These are phyloP conservation scores for Sporothrix brunneoviolacea DNA, from an alignment of 2,329 filamentous ascomycete genomes.

Conservation along the genomic window DNA sequence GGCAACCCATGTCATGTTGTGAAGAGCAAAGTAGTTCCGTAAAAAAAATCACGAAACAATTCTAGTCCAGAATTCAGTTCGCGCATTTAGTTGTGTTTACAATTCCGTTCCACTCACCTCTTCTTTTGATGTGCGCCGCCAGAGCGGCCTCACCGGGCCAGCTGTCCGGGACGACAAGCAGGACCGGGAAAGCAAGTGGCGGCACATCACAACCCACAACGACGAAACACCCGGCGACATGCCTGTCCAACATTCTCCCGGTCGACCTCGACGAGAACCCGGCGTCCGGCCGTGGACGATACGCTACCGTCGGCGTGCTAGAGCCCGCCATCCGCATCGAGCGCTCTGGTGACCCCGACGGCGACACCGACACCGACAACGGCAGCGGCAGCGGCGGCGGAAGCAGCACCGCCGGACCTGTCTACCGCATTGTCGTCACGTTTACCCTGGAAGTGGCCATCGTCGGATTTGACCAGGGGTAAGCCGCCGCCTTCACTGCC, in stretches of 20 bases:
- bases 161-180: too few species aligned
- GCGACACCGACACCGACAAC: not conserved
- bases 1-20: too few species aligned
- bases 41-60: too few species aligned
- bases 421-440: conserved; percentile 20
- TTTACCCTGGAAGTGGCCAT: conserved; percentile 21
- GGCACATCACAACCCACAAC: not conserved
- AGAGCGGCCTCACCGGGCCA: too few species aligned
- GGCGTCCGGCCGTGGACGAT: conserved; percentile 19
- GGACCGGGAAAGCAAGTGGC: too few species aligned
- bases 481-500: too few species aligned
- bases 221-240: not conserved
- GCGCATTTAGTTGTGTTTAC: too few species aligned
- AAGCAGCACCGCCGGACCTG: not conserved
- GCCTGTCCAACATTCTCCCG: conserved; percentile 21
- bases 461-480: conserved; percentile 17
- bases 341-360: conserved; percentile 7
- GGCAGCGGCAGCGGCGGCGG: not conserved
- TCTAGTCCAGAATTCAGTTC: too few species aligned
- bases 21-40: too few species aligned
- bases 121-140: too few species aligned
- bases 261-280: conserved; percentile 20
- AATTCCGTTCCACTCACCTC: too few species aligned
- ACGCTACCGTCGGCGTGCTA: conserved; percentile 20
- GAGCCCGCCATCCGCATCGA: conserved; percentile 22